Conservation (phyloP, 805 yeast genomes). For the Kodamaea jinghongensis region DNA sequence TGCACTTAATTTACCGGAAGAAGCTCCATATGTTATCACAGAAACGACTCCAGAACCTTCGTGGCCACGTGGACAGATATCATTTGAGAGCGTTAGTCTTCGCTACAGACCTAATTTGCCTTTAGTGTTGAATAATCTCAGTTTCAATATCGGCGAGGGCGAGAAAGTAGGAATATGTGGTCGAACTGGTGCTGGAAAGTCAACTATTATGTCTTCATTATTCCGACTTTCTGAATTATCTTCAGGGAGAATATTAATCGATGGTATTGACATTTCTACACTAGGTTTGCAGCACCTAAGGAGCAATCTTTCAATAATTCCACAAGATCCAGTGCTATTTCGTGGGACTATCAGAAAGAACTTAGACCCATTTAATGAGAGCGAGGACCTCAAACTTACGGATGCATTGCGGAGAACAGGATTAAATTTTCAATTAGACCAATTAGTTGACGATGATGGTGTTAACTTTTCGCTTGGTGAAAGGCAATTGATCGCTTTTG, state of each 20-base stretch:
- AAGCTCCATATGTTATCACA: slow-evolving; percentile 56
- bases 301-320: slow-evolving; percentile 61
- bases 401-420: slow-evolving; percentile 57
- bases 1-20: slow-evolving; percentile 60
- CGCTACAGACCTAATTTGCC: slow-evolving; percentile 62
- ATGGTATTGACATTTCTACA: slow-evolving; percentile 51
- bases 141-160: slow-evolving; percentile 44
- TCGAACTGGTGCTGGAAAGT: slow-evolving; percentile 85
- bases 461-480: slow-evolving; percentile 73
- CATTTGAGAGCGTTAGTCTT: slow-evolving; percentile 48
- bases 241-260: slow-evolving; percentile 50
- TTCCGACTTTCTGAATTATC: slow-evolving; percentile 54
- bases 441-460: slow-evolving; percentile 63
- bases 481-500: slow-evolving; percentile 74
- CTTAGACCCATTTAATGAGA: slow-evolving; percentile 59
- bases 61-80: slow-evolving; percentile 54
- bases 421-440: slow-evolving; percentile 45
- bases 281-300: slow-evolving; percentile 57
- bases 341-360: slow-evolving; percentile 56
- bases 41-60: slow-evolving; percentile 40
- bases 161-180: slow-evolving; percentile 87
- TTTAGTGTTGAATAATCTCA: slow-evolving; percentile 49
- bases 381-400: slow-evolving; percentile 54
- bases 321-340: slow-evolving; percentile 70
- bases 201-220: slow-evolving; percentile 63